These are phyloP conservation scores for Berberis thunbergii DNA, from an alignment of 164 flowering plant genomes.

Conservation along the genomic window DNA sequence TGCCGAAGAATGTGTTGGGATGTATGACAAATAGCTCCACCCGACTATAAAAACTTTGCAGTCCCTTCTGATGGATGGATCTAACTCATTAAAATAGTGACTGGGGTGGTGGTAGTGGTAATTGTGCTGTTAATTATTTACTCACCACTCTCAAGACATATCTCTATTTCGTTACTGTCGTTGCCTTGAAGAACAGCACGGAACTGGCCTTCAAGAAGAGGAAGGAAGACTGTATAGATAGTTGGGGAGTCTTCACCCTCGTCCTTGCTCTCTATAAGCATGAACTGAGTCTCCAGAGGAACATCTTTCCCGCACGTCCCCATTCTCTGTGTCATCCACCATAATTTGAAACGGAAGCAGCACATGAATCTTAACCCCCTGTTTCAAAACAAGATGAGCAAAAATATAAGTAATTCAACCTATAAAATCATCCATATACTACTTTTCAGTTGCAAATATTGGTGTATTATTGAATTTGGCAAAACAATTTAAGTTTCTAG, in stretches of 20 bases:
- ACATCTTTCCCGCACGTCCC: background rate
- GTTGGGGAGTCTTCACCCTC: background rate
- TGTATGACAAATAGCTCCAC: too few species aligned
- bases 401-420: background rate
- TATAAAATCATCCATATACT: too few species aligned
- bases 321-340: slow-evolving; percentile 6
- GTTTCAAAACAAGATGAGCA: background rate
- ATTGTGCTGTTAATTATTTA: slow-evolving; percentile 14
- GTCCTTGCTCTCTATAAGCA: background rate
- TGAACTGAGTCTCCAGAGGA: slow-evolving; percentile 5
- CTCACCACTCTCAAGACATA: slow-evolving; percentile 18
- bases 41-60: too few species aligned
- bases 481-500: too few species aligned
- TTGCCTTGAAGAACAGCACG: slow-evolving; percentile 4
- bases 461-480: too few species aligned
- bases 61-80: too few species aligned
- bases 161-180: background rate
- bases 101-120: slow-evolving; percentile 3
- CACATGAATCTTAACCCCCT: background rate
- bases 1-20: too few species aligned
- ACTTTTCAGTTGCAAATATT: too few species aligned
- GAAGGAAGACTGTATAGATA: background rate
- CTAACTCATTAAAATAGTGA: too few species aligned
- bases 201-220: background rate
- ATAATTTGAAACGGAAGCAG: background rate